Conservation (phyloP, 2,329 filamentous ascomycete genomes). For the Ophiostoma populinum region DNA sequence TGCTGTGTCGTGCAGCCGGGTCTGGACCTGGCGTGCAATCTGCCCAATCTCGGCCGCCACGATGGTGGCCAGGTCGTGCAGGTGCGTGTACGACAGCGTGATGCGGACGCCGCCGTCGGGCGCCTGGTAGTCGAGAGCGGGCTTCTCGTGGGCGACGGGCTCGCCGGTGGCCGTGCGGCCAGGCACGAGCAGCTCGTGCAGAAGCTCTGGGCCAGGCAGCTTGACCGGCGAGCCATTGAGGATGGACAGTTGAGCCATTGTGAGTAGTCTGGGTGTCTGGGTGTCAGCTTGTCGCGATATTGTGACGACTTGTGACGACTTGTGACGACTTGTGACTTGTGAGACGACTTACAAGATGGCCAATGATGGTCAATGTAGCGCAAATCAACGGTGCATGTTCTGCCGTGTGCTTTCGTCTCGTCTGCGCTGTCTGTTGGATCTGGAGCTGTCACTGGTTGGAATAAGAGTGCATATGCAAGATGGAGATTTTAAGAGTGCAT, state of each 20-base stretch:
- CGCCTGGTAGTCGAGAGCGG: constrained; percentile 48
- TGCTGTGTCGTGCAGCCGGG: neutral
- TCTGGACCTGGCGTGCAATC: neutral
- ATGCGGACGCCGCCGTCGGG: constrained; percentile 25
- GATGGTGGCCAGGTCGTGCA: constrained; percentile 39
- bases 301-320: no score
- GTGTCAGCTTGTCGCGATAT: no score
- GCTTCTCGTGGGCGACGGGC: constrained; percentile 3
- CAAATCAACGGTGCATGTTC: no score
- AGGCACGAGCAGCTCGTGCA: constrained; percentile 41
- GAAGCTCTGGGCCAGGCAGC: constrained; percentile 26
- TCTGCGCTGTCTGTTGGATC: no score
- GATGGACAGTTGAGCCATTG: constrained; percentile 21
- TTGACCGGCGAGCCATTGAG: constrained; percentile 25
- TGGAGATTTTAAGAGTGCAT: no score
- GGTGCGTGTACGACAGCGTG: constrained; percentile 40
- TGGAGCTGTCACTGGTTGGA: no score
- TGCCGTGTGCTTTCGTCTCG: no score
- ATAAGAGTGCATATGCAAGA: no score
- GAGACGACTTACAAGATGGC: no score
- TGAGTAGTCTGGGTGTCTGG: neutral
- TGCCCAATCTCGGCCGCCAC: constrained; percentile 34
- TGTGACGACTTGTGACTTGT: no score
- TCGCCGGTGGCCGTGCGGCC: constrained; percentile 7
- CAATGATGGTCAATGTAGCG: no score